Evolutionary conservation across 805 yeast genomes (phyloP), one percentile per base, ranked within the genome.

Genomic region (Blastobotrys peoriensis): DNA sequence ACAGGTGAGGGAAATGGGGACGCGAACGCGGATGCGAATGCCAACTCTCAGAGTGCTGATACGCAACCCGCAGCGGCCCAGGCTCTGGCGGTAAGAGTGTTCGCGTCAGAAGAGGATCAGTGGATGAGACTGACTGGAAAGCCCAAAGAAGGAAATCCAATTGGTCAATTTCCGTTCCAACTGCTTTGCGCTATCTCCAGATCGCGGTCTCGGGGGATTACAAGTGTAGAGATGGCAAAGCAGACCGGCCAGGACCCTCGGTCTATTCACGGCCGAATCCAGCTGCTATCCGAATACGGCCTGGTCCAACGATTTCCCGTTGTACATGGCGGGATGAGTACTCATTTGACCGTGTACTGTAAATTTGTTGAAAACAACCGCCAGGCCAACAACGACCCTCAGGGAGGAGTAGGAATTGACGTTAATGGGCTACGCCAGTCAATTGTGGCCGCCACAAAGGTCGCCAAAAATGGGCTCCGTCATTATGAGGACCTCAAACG

Each of bases 181-280:
- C 49, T 69, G 18, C 58, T 69, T 4, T 56, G 65, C 35, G 60
- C 58, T 13, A 60, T 67, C 6, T 58, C 70, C 60, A 56, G 75
- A 64, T 45, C 60, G 45, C 56, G 77, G 49, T 55, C 58, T 43
- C 47, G 51, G 6, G 73, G 74, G 4, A 40, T 65, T 2, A 59
- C 68, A 1, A 58, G 58, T 5, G 56, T 65, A 6, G 69, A 67
- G 13, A 55, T 62, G n/a, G 56, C 67, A 17, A 51, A 55, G 23
- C 40, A 46, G 17, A 65, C 71, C 0, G 65, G 66, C 15, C 73
- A 68, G 46, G 73, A 68, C 42, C 61, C 69, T 1, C 54, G 73
- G 17, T 66, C 70, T 2, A 43, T 68, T 4, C 61, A 57, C 43
- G 62, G 68, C 5, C 58, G 73, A 20, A 55, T 64, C 13, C 52